Evolutionary conservation across 345 rosid species (phyloP).

Genomic region (Gossypium rotundifolium): DNA sequence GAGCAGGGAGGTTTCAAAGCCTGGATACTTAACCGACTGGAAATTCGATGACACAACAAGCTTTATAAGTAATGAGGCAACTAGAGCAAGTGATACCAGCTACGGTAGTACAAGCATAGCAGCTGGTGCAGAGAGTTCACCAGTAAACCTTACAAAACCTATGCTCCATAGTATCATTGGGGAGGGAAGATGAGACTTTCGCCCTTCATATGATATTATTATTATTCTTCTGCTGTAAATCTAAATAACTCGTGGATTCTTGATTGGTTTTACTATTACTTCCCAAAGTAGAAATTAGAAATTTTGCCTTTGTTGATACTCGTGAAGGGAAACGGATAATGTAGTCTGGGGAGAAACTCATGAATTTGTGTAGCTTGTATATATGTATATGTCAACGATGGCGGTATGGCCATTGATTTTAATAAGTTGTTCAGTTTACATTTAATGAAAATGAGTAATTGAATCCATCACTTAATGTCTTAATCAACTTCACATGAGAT

Average conservation of each 20-base stretch:
- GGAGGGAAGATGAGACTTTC: constrained; percentile 14
- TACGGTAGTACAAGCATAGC: not conserved
- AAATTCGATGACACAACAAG: constrained; percentile 35
- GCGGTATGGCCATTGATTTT: too few species aligned
- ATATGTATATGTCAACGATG: too few species aligned
- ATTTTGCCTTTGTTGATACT: not conserved
- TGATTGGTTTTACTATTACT: not conserved
- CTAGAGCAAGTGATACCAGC: constrained; percentile 15
- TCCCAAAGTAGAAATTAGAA: not conserved
- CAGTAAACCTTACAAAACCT: not conserved
- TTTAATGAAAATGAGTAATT: too few species aligned
- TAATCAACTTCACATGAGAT: too few species aligned
- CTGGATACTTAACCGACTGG: constrained; percentile 58
- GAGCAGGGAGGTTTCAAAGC: constrained; percentile 27
- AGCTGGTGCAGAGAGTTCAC: not conserved
- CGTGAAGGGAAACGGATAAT: not conserved
- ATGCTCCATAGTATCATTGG: not conserved
- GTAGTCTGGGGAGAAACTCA: not conserved
- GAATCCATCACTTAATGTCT: too few species aligned
- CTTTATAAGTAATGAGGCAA: constrained; percentile 24
- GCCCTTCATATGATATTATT: not conserved
- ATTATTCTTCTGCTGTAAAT: not conserved
- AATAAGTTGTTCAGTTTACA: too few species aligned
- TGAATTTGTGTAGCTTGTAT: not conserved
- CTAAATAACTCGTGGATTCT: not conserved